Base-by-base conservation (phyloP, 2,329 filamentous ascomycete species). In the Colletotrichum orchidophilum region DNA sequence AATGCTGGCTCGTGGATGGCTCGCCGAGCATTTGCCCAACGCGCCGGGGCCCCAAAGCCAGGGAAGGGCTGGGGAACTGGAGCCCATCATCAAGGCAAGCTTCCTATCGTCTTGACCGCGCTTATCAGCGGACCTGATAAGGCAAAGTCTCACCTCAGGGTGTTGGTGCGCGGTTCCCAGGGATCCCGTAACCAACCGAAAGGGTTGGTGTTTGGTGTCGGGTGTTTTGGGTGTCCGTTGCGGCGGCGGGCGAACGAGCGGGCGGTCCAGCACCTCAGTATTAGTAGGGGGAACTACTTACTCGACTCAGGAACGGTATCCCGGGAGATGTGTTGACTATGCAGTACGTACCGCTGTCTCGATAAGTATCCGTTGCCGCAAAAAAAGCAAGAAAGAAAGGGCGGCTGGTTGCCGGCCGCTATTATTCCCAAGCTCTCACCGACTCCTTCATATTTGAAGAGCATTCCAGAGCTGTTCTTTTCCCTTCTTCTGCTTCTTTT, bases 121-220 rank as follows among this genome's bases (percentile, higher is more conserved):
- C 66, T 65, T 69, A 69, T 69, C 66, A 54, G 54, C 61, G 66
- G 42, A 29, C 33, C 53, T 21, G 60, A 65, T 69, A 69, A 62
- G 64, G 26, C 15, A 15, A n/a, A 24, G 33, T 49, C 49, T 67
- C 57, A 39, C 63, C 21, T 58, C 54, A 46, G 39, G 39, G 35
- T 27, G 18, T 50, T n/a, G 13, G 15, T 13, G 27, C 26, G 27
- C 58, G 39, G 24, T 11, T 59, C 35, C 33, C 64, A 66, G 35
- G 53, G 29, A 55, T 55, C 24, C 55, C 42, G 63, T 31, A 66
- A 54, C 50, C 46, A 63, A 64, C 59, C 65, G 60, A 52, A 50
- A 53, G 52, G 18, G 29, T 53, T 54, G 50, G 26, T 13, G 31
- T 9, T 15, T 13, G 46, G 54, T 35, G 54, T 26, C 35, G 54